These are phyloP conservation scores for Phyllosticta citribraziliensis DNA, from an alignment of 2,329 filamentous ascomycete genomes.

Conservation along the genomic window DNA sequence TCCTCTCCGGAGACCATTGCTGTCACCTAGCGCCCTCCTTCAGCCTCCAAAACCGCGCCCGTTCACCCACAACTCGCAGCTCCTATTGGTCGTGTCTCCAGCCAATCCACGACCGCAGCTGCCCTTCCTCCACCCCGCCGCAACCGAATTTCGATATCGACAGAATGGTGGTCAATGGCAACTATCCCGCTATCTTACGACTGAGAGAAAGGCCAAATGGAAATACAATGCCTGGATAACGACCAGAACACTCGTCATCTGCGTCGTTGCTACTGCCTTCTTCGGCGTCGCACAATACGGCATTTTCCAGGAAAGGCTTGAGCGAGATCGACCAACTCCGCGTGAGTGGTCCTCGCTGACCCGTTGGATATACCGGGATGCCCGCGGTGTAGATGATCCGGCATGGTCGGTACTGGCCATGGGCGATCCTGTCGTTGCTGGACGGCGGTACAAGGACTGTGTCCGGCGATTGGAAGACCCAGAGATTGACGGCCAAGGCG, in stretches of 20 bases:
- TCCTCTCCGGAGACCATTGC: slow-evolving; percentile 18
- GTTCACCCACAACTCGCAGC: slow-evolving; percentile 49
- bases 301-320: slow-evolving; percentile 62
- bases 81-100: slow-evolving; percentile 42
- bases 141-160: neutral
- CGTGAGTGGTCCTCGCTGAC: slow-evolving; percentile 69
- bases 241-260: neutral
- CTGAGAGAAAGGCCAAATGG: slow-evolving; percentile 61
- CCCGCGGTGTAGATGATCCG: slow-evolving; percentile 49
- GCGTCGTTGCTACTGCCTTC: slow-evolving; percentile 42
- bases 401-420: slow-evolving; percentile 43
- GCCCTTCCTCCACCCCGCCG: slow-evolving; percentile 51
- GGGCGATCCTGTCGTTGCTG: slow-evolving; percentile 61
- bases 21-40: slow-evolving; percentile 14
- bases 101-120: slow-evolving; percentile 49
- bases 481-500: slow-evolving; percentile 55
- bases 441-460: slow-evolving; percentile 49
- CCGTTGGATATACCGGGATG: slow-evolving; percentile 57
- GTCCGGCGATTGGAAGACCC: slow-evolving; percentile 61
- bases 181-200: slow-evolving; percentile 66
- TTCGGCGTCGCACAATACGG: slow-evolving; percentile 54
- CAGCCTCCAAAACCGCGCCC: slow-evolving; percentile 32
- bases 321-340: slow-evolving; percentile 70
- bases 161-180: slow-evolving; percentile 32
- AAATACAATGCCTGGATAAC: slow-evolving; percentile 57